Evolutionary conservation across 148 eudicot genomes (phyloP).

Genomic region (Heliamphora exappendiculata): DNA sequence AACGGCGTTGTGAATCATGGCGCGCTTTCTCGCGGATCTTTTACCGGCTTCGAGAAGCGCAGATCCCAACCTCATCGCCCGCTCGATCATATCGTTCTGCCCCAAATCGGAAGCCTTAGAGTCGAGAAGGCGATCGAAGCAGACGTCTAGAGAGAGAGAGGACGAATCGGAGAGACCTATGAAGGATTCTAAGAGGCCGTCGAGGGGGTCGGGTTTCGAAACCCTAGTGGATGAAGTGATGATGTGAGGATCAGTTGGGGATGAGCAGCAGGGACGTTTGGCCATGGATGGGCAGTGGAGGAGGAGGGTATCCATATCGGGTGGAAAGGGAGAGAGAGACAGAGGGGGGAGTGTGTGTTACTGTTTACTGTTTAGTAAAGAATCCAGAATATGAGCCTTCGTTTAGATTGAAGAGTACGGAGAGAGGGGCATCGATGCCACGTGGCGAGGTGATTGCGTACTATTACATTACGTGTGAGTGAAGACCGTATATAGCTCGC

Average conservation of each 20-base stretch:
- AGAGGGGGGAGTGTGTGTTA: neutral
- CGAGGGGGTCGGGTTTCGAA: slow-evolving; percentile 20
- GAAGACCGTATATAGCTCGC: neutral
- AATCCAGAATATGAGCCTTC: neutral
- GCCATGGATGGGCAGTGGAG: slow-evolving; percentile 25
- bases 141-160: slow-evolving; percentile 21
- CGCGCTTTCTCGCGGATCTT: slow-evolving; percentile 38
- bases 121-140: slow-evolving; percentile 40
- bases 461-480: neutral
- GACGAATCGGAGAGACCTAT: slow-evolving; percentile 33
- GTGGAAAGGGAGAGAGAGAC: slow-evolving; percentile 17
- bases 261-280: slow-evolving; percentile 35
- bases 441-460: neutral
- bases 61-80: slow-evolving; percentile 38
- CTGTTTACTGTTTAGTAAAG: neutral
- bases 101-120: slow-evolving; percentile 37
- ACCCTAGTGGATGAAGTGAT: neutral
- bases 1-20: slow-evolving; percentile 39
- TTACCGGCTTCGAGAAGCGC: slow-evolving; percentile 45
- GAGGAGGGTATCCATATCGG: slow-evolving; percentile 21
- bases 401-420: too few relatives aligned
- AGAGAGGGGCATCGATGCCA: neutral
- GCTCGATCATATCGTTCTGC: slow-evolving; percentile 34
- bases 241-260: slow-evolving; percentile 7
- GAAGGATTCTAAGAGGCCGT: slow-evolving; percentile 34